Evolutionary conservation across 2,329 filamentous ascomycete species (phyloP).

Genomic region (Colletotrichum aenigma): DNA sequence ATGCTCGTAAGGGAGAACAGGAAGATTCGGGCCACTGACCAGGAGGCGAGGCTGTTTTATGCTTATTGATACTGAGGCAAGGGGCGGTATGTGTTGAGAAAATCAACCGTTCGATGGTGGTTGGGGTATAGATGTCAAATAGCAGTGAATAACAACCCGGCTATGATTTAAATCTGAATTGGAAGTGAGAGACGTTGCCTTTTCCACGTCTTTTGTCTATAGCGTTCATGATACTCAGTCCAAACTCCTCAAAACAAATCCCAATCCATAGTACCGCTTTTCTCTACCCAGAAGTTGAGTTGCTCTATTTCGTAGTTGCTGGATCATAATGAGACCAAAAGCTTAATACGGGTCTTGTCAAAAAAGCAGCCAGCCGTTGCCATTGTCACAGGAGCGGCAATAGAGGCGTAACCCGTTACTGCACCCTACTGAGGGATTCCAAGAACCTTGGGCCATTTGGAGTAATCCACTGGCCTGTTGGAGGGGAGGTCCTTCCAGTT

Average conservation of each 20-base stretch:
- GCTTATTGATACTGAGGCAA: not conserved
- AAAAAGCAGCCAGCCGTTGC: not conserved
- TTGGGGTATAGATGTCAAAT: not conserved
- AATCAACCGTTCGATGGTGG: fast-evolving
- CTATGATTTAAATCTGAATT: too few species aligned
- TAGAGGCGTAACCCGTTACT: fast-evolving
- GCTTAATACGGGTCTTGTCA: fast-evolving
- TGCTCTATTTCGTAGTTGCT: fast-evolving
- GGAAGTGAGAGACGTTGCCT: fast-evolving
- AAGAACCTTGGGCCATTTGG: not conserved
- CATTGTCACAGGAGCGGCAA: not conserved
- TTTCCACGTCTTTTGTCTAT: too few species aligned
- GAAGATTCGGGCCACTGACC: constrained; percentile 18
- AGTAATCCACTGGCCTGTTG: fast-evolving
- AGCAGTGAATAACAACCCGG: too few species aligned
- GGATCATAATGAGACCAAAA: fast-evolving
- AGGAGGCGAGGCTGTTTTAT: constrained; percentile 12
- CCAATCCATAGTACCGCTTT: fast-evolving
- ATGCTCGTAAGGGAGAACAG: constrained; percentile 26
- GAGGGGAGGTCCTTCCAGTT: not conserved
- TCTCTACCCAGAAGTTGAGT: not conserved
- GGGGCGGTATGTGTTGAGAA: not conserved
- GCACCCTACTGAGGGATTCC: fast-evolving
- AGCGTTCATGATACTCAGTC: fast-evolving
- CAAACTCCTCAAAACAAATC: not conserved